A percentile compares a stretch with the other conserved stretches of the same genome.
Evolutionary conservation across 2,329 filamentous ascomycete species (phyloP).

Genomic region (Aspergillus carbonarius): DNA sequence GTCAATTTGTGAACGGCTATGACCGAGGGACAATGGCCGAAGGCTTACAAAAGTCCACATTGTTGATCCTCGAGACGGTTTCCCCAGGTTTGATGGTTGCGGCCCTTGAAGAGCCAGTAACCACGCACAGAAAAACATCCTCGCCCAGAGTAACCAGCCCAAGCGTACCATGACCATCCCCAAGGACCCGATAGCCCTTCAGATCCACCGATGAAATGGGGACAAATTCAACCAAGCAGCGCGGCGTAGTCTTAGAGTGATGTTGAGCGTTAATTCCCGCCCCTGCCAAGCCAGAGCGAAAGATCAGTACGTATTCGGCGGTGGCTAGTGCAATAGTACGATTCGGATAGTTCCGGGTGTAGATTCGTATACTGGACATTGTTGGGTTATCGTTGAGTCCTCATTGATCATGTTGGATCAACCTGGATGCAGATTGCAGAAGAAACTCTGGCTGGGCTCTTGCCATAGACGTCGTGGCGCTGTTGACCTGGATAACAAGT

Average conservation of each 20-base stretch:
- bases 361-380: conserved; percentile 67
- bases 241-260: conserved; percentile 45
- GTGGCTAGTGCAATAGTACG: conserved; percentile 86
- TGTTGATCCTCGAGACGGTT: conserved; percentile 81
- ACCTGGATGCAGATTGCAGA: neutral
- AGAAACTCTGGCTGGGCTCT: neutral
- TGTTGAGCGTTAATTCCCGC: conserved; percentile 46
- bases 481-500: neutral
- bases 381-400: neutral
- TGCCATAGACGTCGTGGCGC: neutral
- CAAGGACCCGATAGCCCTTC: conserved; percentile 73
- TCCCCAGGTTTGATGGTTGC: conserved; percentile 84
- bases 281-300: conserved; percentile 72
- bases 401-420: neutral
- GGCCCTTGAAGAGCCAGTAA: conserved; percentile 74
- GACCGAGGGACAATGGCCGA: neutral
- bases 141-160: conserved; percentile 79
- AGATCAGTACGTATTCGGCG: conserved; percentile 74
- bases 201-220: conserved; percentile 64
- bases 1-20: conserved; percentile 4
- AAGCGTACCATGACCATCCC: conserved; percentile 79
- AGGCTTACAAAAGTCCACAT: conserved; percentile 72
- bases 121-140: conserved; percentile 88
- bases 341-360: conserved; percentile 82
- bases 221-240: conserved; percentile 87